Evolutionary conservation across 768 basidiomycete species (phyloP).

Genomic region (Lactarius indigo): DNA sequence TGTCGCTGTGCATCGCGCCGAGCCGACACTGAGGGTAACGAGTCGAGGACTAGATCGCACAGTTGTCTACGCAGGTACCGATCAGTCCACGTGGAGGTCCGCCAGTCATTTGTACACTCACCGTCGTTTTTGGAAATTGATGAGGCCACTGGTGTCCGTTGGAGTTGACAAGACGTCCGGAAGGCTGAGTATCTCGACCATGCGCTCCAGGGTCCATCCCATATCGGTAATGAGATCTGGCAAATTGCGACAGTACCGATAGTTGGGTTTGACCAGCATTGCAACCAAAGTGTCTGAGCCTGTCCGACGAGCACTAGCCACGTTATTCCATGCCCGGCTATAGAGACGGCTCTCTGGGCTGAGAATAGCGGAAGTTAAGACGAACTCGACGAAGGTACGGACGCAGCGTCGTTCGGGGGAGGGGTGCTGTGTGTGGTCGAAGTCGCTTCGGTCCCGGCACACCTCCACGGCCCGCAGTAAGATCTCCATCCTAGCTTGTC

Average conservation of each 20-base stretch:
- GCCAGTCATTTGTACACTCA: slow-evolving; percentile 32
- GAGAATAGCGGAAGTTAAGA: slow-evolving; percentile 68
- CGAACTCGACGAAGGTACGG: slow-evolving; percentile 78
- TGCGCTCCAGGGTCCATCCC: slow-evolving; percentile 79
- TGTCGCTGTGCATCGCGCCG: slow-evolving; percentile 46
- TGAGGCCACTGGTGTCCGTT: slow-evolving; percentile 52
- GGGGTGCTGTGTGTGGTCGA: slow-evolving; percentile 34
- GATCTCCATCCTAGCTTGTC: slow-evolving; percentile 72
- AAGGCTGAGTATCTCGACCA: slow-evolving; percentile 73
- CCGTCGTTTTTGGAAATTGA: slow-evolving; percentile 85
- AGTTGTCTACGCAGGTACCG: slow-evolving; percentile 48
- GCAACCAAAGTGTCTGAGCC: slow-evolving; percentile 58
- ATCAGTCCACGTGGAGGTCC: slow-evolving; percentile 20
- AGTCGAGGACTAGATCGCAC: slow-evolving; percentile 56
- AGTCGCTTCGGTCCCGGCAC: slow-evolving; percentile 58
- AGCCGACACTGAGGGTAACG: slow-evolving; percentile 44
- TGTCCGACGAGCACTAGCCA: slow-evolving; percentile 59
- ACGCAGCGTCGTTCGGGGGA: slow-evolving; percentile 58
- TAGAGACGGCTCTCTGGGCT: slow-evolving; percentile 80
- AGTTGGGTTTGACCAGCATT: slow-evolving; percentile 49
- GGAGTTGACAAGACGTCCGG: slow-evolving; percentile 63
- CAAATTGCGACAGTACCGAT: slow-evolving; percentile 42
- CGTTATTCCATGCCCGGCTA: slow-evolving; percentile 71
- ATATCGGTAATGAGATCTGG: slow-evolving; percentile 63
- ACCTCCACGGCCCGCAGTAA: slow-evolving; percentile 72